A percentile compares a stretch with the other conserved stretches of the same genome.
These are phyloP conservation scores for Alternaria brassicicola DNA, from an alignment of 2,329 filamentous ascomycete genomes.

Conservation along the genomic window DNA sequence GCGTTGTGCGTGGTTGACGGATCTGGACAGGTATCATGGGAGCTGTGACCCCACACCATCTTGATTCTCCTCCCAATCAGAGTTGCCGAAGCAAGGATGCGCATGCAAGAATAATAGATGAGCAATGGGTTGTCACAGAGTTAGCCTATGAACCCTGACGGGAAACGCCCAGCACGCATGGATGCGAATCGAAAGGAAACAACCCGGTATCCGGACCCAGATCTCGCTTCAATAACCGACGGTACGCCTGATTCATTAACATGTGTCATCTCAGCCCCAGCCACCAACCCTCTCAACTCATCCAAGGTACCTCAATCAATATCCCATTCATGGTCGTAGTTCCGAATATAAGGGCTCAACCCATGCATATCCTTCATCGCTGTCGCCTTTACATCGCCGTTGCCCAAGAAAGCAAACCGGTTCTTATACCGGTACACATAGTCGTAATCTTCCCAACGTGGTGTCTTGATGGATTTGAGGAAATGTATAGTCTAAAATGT, in stretches of 20 bases:
- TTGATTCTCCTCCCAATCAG: neutral
- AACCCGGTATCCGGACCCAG: neutral
- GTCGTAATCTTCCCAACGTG: conserved; percentile 55
- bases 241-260: neutral
- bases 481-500: conserved; percentile 45
- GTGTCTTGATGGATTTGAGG: conserved; percentile 49
- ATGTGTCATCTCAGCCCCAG: neutral
- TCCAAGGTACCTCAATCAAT: conserved; percentile 44
- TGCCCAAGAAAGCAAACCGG: conserved; percentile 40
- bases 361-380: conserved; percentile 49
- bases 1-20: neutral
- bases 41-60: neutral
- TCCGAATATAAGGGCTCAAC: conserved; percentile 54
- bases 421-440: conserved; percentile 50
- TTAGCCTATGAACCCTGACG: neutral
- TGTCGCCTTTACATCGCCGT: conserved; percentile 55
- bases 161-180: neutral
- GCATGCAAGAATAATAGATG: neutral
- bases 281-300: neutral
- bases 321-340: conserved; percentile 53
- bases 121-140: neutral
- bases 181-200: neutral
- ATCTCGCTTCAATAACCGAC: neutral
- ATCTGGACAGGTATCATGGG: neutral
- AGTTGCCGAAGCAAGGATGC: neutral